These are phyloP conservation scores for Trypethelium eluteriae DNA, from an alignment of 495 filamentous ascomycete species.

Conservation along the genomic window DNA sequence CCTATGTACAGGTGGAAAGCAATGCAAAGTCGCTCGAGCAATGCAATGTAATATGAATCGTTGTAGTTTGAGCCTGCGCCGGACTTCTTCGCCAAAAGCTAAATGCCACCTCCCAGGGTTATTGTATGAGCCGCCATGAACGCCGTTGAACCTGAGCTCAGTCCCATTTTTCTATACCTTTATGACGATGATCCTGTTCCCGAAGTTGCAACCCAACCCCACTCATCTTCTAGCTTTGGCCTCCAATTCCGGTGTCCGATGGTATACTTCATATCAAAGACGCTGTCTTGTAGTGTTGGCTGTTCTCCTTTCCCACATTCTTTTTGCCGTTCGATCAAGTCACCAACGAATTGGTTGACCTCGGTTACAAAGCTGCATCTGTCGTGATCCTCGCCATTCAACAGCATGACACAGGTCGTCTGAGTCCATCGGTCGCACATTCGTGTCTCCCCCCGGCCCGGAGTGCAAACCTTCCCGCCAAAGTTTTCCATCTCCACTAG, in stretches of 20 bases:
- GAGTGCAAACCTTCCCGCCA: constrained; percentile 7
- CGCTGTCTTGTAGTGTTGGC: constrained; percentile 9
- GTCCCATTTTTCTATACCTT: background rate
- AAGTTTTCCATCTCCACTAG: constrained; percentile 6
- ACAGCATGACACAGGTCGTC: constrained; percentile 8
- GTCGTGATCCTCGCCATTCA: constrained; percentile 3
- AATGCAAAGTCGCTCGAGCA: background rate
- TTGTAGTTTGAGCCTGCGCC: background rate
- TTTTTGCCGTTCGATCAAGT: constrained; percentile 5
- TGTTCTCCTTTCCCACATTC: constrained; percentile 6
- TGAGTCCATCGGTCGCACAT: constrained; percentile 11
- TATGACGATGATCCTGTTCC: constrained; percentile 8
- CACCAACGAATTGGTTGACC: constrained; percentile 9
- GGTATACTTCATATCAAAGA: constrained; percentile 10
- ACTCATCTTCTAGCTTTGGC: constrained; percentile 3
- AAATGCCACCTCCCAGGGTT: background rate
- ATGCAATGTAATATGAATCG: background rate
- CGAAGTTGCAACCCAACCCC: constrained; percentile 9
- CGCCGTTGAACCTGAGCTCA: background rate
- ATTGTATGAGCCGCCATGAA: background rate
- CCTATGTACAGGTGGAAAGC: background rate
- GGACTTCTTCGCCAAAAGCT: background rate
- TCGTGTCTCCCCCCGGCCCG: background rate
- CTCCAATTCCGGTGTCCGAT: constrained; percentile 10
- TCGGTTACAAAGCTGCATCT: constrained; percentile 7